Base-by-base conservation (phyloP, 164 flowering plant genomes). In the Nymphaea thermarum region DNA sequence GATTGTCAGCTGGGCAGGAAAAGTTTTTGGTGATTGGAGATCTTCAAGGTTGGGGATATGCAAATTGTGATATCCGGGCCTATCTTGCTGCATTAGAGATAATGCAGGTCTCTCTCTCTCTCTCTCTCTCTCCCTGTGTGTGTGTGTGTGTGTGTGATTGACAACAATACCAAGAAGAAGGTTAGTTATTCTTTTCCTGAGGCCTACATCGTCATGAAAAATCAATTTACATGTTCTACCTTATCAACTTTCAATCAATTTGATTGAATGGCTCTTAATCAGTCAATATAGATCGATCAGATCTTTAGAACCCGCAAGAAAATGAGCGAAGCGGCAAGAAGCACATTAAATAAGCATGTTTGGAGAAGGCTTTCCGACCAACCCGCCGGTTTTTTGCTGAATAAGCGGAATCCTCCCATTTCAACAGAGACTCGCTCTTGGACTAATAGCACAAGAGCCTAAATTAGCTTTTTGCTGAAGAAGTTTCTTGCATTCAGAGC, bases 391-490 rank as follows among this genome's bases (percentile, higher is more conserved):
- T n/a, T n/a, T n/a, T n/a, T n/a, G n/a, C n/a, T n/a, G n/a, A n/a
- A n/a, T n/a, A n/a, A n/a, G n/a, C 71, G 36, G 42, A n/a, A 70
- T 14, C 41, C 5, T 7, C 42, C 12, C 62, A 47, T 36, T 25
- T 71, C 77, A 68, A 43, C 42, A 69, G 67, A 70, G 73, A 66
- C 65, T 55, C 65, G 65, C 44, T 66, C 71, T 71, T 71, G 67
- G 78, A 63, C 57, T 45, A 57, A 71, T 62, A 64, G 68, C 74
- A 76, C 72, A 62, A 64, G n/a, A 60, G 60, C 69, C 18, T 16
- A 63, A 67, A 43, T 68, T 65, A 63, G 71, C 61, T 73, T 53
- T 71, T 65, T 18, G 11, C 65, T 47, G 36, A 65, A 62, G 42
- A 65, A 71, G 44, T 63, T 67, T 60, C 47, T 71, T 66, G 71